Conservation (phyloP, 1,284 basidiomycete species). For the Heterobasidion occidentale region DNA sequence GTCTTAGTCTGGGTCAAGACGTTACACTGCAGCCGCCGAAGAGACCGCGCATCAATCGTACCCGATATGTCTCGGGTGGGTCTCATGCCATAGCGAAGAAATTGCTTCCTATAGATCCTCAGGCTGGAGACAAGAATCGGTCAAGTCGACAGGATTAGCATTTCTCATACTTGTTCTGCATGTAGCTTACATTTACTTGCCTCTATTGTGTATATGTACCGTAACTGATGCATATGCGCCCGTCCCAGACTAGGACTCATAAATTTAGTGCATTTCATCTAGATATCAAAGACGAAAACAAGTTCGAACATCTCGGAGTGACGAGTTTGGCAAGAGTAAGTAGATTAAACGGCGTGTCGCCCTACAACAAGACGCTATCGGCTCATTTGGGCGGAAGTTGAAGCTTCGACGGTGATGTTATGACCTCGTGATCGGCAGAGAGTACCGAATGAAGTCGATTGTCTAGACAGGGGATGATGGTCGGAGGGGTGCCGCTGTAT, state of each 20-base stretch:
- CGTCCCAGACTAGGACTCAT: neutral
- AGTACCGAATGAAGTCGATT: too few species aligned
- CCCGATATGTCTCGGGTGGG: conserved; percentile 27
- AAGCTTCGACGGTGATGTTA: too few species aligned
- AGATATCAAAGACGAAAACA: too few species aligned
- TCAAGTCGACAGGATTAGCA: conserved; percentile 38
- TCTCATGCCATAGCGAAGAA: conserved; percentile 43
- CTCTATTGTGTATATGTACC: neutral
- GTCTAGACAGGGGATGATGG: too few species aligned
- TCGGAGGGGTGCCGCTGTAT: too few species aligned
- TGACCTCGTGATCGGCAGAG: too few species aligned
- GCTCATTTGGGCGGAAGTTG: too few species aligned
- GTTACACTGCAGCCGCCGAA: conserved; percentile 22
- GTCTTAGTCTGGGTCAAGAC: conserved; percentile 6
- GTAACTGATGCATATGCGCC: neutral
- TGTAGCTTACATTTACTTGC: neutral
- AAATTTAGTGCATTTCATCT: too few species aligned
- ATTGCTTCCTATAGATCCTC: conserved; percentile 51
- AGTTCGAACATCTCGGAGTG: too few species aligned
- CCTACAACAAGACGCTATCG: too few species aligned
- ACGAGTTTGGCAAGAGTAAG: too few species aligned
- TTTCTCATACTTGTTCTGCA: conserved; percentile 2
- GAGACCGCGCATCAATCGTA: conserved; percentile 30
- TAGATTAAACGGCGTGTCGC: too few species aligned
- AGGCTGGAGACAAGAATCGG: conserved; percentile 45